A percentile compares a stretch with the other conserved stretches of the same genome.
Evolutionary conservation across 2,329 filamentous ascomycete genomes (phyloP).

Genomic region (Mollisia scopiformis): DNA sequence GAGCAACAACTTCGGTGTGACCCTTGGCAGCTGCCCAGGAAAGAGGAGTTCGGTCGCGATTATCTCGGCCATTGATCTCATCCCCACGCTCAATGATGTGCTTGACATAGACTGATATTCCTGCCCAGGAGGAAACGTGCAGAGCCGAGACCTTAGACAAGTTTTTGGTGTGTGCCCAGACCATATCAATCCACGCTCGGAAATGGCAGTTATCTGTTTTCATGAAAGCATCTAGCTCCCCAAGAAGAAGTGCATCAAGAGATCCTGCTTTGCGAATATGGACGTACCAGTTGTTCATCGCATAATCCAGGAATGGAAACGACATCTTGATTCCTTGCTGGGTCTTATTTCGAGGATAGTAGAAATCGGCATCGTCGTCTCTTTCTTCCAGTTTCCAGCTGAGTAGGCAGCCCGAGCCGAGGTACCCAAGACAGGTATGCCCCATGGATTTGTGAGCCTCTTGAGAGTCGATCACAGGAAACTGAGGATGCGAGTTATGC

Average conservation of each 20-base stretch:
- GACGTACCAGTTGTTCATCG: slow-evolving; percentile 17
- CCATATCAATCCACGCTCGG: slow-evolving; percentile 11
- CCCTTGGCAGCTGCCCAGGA: slow-evolving; percentile 28
- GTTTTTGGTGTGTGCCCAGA: not conserved
- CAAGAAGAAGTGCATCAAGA: slow-evolving; percentile 7
- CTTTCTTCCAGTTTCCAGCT: slow-evolving; percentile 8
- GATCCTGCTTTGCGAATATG: slow-evolving; percentile 16
- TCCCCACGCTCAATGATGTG: slow-evolving; percentile 13
- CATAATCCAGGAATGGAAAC: slow-evolving; percentile 25
- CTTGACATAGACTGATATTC: slow-evolving; percentile 13
- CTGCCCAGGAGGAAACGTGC: slow-evolving; percentile 13
- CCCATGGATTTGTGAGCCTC: slow-evolving; percentile 6
- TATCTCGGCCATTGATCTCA: slow-evolving; percentile 15
- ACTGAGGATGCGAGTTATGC: slow-evolving; percentile 1
- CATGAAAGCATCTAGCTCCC: slow-evolving; percentile 9
- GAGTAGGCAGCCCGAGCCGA: slow-evolving; percentile 4
- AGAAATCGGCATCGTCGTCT: not conserved
- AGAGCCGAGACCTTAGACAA: slow-evolving; percentile 6
- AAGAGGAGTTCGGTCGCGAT: slow-evolving; percentile 22
- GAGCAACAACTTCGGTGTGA: slow-evolving; percentile 9
- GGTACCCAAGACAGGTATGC: slow-evolving; percentile 5
- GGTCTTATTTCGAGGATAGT: not conserved
- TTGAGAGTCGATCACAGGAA: slow-evolving; percentile 10
- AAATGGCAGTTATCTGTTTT: slow-evolving; percentile 2
- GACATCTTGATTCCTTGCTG: slow-evolving; percentile 15